Evolutionary conservation across 441 rosid genomes (phyloP).

Genomic region (Populus trichocarpa): DNA sequence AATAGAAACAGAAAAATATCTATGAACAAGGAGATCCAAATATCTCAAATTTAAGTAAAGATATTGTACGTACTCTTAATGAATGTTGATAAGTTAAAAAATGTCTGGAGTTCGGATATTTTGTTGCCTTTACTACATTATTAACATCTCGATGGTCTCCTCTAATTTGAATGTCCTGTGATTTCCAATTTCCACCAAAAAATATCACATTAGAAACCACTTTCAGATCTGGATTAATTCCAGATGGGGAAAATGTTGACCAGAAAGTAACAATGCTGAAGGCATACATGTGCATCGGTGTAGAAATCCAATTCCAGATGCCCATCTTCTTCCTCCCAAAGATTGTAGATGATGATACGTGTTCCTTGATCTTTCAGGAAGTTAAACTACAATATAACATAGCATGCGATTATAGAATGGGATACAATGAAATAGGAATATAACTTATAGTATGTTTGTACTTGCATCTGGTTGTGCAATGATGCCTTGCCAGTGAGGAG

Average conservation of each 20-base stretch:
- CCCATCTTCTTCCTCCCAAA: slow-evolving; percentile 78
- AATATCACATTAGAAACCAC: neutral
- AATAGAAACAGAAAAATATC: neutral
- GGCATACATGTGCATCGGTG: slow-evolving; percentile 45
- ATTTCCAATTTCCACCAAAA: neutral
- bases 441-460: neutral
- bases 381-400: slow-evolving; percentile 41
- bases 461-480: neutral
- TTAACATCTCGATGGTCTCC: slow-evolving; percentile 71
- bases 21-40: neutral
- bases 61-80: slow-evolving; percentile 43
- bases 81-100: slow-evolving; percentile 71
- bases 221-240: neutral
- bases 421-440: neutral
- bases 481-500: neutral
- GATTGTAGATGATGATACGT: slow-evolving; percentile 59
- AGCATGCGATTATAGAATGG: neutral
- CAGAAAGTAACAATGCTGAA: neutral
- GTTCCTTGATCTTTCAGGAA: slow-evolving; percentile 49
- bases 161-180: slow-evolving; percentile 79
- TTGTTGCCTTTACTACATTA: slow-evolving; percentile 56
- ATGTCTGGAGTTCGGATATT: slow-evolving; percentile 57
- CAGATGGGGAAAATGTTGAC: neutral
- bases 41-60: neutral
- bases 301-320: slow-evolving; percentile 65